Conservation (phyloP, 2,329 filamentous ascomycete species). For the Colletotrichum lini region DNA sequence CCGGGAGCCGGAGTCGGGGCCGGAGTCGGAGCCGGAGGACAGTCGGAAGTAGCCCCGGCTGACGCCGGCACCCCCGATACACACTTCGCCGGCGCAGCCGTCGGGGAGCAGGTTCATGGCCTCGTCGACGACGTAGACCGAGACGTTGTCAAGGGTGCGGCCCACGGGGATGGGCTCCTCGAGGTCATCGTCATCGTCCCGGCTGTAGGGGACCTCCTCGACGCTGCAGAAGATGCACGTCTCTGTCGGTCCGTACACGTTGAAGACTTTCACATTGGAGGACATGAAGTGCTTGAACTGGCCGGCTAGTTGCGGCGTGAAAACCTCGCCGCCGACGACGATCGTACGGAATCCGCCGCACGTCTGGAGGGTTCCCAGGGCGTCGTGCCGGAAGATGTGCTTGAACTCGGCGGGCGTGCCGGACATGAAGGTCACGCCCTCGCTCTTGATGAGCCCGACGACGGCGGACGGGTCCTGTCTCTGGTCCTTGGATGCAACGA, state of each 20-base stretch:
- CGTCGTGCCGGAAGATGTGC: constrained; percentile 48
- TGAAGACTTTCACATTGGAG: constrained; percentile 33
- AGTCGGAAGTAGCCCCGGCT: constrained; percentile 56
- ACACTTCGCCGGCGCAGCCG: constrained; percentile 54
- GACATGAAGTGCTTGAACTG: constrained; percentile 31
- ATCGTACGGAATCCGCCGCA: constrained; percentile 41
- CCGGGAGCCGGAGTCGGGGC: too few relatives aligned
- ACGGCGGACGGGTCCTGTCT: constrained; percentile 55
- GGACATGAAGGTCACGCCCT: constrained; percentile 55
- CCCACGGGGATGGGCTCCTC: constrained; percentile 30
- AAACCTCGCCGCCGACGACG: constrained; percentile 43
- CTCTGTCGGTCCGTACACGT: constrained; percentile 53
- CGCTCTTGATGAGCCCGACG: constrained; percentile 50
- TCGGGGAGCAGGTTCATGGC: constrained; percentile 52
- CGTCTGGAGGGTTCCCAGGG: constrained; percentile 22
- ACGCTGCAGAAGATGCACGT: constrained; percentile 36
- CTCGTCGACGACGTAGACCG: constrained; percentile 59
- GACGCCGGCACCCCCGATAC: constrained; percentile 58
- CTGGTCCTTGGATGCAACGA: constrained; percentile 50
- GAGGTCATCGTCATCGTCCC: constrained; percentile 11
- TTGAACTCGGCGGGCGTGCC: constrained; percentile 60
- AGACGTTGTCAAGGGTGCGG: constrained; percentile 49
- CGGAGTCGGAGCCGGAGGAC: background rate
- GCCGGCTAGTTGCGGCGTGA: constrained; percentile 29
- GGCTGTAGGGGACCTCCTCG: background rate